Conservation (phyloP, 805 yeast genomes). For the Lachancea mirantina region DNA sequence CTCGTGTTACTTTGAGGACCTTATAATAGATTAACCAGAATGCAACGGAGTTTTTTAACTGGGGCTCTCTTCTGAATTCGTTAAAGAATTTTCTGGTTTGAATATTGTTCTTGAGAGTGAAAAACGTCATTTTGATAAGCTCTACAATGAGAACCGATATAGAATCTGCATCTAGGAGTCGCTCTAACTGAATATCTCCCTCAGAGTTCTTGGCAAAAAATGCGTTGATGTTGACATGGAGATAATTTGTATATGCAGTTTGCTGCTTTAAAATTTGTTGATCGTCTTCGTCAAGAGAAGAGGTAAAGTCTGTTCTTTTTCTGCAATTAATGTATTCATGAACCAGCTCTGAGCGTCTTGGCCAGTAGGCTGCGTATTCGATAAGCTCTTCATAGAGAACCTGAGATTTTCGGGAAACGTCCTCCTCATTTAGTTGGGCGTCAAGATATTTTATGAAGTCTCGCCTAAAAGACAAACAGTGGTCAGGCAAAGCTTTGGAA, state of each 20-base stretch:
- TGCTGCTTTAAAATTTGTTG: slow-evolving; percentile 20
- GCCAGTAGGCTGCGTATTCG: slow-evolving; percentile 13
- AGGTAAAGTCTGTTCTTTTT: slow-evolving; percentile 19
- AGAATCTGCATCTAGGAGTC: slow-evolving; percentile 36
- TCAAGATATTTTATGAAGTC: slow-evolving; percentile 14
- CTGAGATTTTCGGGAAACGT: slow-evolving; percentile 9
- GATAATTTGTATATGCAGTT: slow-evolving; percentile 16
- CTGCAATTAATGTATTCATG: slow-evolving; percentile 18
- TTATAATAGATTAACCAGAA: slow-evolving; percentile 56
- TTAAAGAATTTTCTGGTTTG: slow-evolving; percentile 30
- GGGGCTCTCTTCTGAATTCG: slow-evolving; percentile 20
- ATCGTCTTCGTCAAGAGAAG: slow-evolving; percentile 15
- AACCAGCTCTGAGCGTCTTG: slow-evolving; percentile 15
- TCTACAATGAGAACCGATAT: slow-evolving; percentile 34
- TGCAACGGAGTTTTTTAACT: slow-evolving; percentile 34
- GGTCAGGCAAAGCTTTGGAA: slow-evolving; percentile 34
- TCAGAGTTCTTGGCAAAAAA: slow-evolving; percentile 20
- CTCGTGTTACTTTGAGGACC: slow-evolving; percentile 41
- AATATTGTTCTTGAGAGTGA: slow-evolving; percentile 24
- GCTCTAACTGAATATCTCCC: slow-evolving; percentile 21
- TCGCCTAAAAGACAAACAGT: slow-evolving; percentile 13
- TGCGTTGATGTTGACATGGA: slow-evolving; percentile 19
- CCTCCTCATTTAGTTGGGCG: slow-evolving; percentile 10
- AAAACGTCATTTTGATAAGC: slow-evolving; percentile 29
- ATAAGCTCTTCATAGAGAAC: slow-evolving; percentile 11